Conservation (phyloP, 2,329 filamentous ascomycete species). For the Fusarium luffae region DNA sequence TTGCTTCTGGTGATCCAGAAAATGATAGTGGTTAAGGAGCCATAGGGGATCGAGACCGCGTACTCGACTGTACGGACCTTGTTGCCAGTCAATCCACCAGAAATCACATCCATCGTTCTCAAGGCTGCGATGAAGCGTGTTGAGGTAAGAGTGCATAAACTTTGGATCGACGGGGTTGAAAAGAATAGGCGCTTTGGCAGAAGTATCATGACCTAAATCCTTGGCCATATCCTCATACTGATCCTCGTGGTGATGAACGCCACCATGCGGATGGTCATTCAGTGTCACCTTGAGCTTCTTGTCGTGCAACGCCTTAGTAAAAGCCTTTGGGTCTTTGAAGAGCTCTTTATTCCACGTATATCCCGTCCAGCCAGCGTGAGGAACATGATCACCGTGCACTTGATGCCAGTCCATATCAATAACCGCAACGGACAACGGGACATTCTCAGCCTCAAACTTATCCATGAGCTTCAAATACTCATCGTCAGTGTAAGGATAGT, state of each 20-base stretch:
- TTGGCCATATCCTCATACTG: slow-evolving; percentile 65
- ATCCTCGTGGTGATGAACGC: slow-evolving; percentile 67
- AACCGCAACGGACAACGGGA: slow-evolving; percentile 69
- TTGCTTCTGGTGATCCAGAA: slow-evolving; percentile 58
- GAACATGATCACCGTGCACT: slow-evolving; percentile 59
- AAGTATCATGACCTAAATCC: slow-evolving; percentile 62
- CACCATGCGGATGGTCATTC: slow-evolving; percentile 72
- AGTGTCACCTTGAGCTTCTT: slow-evolving; percentile 65
- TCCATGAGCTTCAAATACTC: slow-evolving; percentile 70
- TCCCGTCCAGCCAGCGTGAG: slow-evolving; percentile 59
- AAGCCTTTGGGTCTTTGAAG: slow-evolving; percentile 63
- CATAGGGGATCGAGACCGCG: slow-evolving; percentile 71
- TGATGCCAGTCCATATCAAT: slow-evolving; percentile 76
- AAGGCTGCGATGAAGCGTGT: slow-evolving; percentile 65
- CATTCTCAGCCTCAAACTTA: slow-evolving; percentile 59
- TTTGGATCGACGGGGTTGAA: slow-evolving; percentile 66
- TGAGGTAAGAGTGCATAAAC: slow-evolving; percentile 69
- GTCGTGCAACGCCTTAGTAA: slow-evolving; percentile 62
- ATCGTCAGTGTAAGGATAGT: slow-evolving; percentile 66
- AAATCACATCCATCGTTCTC: slow-evolving; percentile 70
- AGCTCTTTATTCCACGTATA: slow-evolving; percentile 69
- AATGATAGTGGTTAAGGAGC: slow-evolving; percentile 74
- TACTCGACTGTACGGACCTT: slow-evolving; percentile 64
- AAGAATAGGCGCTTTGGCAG: slow-evolving; percentile 59
- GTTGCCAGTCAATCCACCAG: slow-evolving; percentile 77